A percentile compares a stretch with the other conserved stretches of the same genome.
Evolutionary conservation across 441 rosid genomes (phyloP).

Genomic region (Croton setiger): DNA sequence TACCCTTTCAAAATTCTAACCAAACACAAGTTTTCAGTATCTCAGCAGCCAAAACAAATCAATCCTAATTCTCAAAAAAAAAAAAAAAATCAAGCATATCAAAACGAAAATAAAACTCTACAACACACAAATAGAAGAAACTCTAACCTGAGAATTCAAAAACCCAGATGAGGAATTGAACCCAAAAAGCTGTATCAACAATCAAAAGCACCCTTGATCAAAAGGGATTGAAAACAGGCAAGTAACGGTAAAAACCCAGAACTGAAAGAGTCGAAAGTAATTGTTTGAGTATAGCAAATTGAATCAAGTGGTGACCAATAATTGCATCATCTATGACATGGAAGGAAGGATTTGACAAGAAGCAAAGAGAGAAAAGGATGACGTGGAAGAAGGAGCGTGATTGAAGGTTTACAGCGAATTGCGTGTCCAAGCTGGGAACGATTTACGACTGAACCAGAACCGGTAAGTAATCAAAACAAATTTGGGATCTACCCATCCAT

Average conservation of each 20-base stretch:
- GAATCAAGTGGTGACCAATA: constrained; percentile 21
- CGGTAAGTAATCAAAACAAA: constrained; percentile 22
- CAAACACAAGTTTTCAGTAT: background rate
- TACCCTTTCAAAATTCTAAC: background rate
- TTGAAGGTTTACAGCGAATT: constrained; percentile 45
- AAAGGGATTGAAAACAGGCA: constrained; percentile 2
- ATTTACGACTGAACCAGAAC: background rate
- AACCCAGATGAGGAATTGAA: constrained; percentile 26
- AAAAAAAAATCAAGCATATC: background rate
- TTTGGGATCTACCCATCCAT: constrained; percentile 16
- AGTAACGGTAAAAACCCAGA: constrained; percentile 17
- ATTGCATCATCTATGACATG: constrained; percentile 28
- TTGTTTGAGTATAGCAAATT: constrained; percentile 25
- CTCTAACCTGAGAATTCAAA: constrained; percentile 22
- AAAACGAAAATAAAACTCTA: background rate
- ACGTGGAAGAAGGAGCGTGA: constrained; percentile 41
- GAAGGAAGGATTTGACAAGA: constrained; percentile 4
- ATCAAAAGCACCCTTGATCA: constrained; percentile 5
- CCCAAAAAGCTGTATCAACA: constrained; percentile 14
- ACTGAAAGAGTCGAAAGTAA: constrained; percentile 2
- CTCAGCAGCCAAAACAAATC: background rate
- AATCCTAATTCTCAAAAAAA: too few relatives aligned
- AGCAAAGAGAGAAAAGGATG: constrained; percentile 22
- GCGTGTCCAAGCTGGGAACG: constrained; percentile 36
- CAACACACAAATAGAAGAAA: constrained; percentile 2